Base-by-base conservation (phyloP, 768 basidiomycete genomes). In the Macrolepiota albuminosa region DNA sequence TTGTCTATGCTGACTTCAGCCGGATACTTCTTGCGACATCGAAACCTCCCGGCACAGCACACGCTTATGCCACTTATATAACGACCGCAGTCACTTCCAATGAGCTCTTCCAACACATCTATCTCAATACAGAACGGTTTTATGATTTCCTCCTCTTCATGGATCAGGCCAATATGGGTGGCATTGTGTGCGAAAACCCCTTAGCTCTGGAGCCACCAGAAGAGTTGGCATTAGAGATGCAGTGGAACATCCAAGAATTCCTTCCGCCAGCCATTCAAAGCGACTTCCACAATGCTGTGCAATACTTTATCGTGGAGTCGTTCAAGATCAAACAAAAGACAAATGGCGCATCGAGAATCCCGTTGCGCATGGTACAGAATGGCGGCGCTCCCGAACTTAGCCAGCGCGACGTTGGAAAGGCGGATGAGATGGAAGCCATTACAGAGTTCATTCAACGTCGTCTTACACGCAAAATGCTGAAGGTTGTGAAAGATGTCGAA, bases 101-200 rank as follows among this genome's bases (percentile, higher is more conserved):
- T 67, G 96, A 98, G 63, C 80, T 99, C 14, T 99, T 99, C 79
- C 90, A 95, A 66, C 93, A 97, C 61, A 80, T 98, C 33, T 89
- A 89, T 69, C 82, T 99, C 60, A 81, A 88, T 48, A 89, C 94
- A 21, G 87, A 91, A 31, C 83, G 88, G 5, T 97, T 89, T 75
- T 99, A 95, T 75, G 94, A 98, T 74, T 93, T 91, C 69, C 75
- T 98, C 9, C 76, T 98, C 31, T 96, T 93, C 81, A 94, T 98
- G 94, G 97, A 99, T 73, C 80, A 86, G 13, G 92, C 93, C 33
- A 99, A 98, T 71, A 85, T 88, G 69, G 93, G 89, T 18, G 95
- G 92, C 2, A 81, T 98, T 57, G 82, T 93, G n/a, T 94, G 91
- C 67, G 84, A 89, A 67, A 80, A 94, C 63, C 88, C 93, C 0